A percentile compares a stretch with the other conserved stretches of the same genome.
phyloP scores from a whole-genome alignment of 1,139 yeast genomes.

The Scheffersomyces quercinus region DNA sequence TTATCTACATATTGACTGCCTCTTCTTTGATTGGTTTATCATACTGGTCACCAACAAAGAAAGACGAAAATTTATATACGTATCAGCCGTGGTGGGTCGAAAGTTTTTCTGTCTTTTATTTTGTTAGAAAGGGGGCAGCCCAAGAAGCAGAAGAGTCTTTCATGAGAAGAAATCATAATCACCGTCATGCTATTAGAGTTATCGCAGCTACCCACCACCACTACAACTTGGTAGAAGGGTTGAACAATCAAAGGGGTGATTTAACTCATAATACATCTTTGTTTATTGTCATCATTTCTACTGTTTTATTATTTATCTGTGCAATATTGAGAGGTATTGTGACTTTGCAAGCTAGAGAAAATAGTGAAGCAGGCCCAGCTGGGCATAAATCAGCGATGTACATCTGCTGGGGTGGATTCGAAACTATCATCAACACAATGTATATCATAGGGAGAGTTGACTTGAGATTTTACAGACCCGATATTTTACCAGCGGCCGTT shows the following conservation, averaged over 20 bases:
- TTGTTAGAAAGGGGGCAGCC: slow-evolving; percentile 50
- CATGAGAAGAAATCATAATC: slow-evolving; percentile 48
- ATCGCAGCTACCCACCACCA: slow-evolving; percentile 50
- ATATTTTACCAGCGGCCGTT: slow-evolving; percentile 44
- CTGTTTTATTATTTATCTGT: slow-evolving; percentile 55
- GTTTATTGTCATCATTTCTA: slow-evolving; percentile 48
- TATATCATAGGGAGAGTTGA: slow-evolving; percentile 68
- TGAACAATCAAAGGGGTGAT: slow-evolving; percentile 44
- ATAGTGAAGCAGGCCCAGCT: slow-evolving; percentile 18
- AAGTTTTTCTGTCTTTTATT: slow-evolving; percentile 56
- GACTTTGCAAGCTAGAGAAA: slow-evolving; percentile 38
- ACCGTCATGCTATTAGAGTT: slow-evolving; percentile 52
- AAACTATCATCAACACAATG: slow-evolving; percentile 53
- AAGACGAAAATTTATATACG: slow-evolving; percentile 55
- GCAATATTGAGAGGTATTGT: slow-evolving; percentile 61
- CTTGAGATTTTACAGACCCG: slow-evolving; percentile 79
- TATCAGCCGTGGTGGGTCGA: slow-evolving; percentile 84
- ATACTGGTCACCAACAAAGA: slow-evolving; percentile 55
- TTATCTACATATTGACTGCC: slow-evolving; percentile 61
- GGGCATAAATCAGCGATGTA: slow-evolving; percentile 58
- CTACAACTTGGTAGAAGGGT: slow-evolving; percentile 45
- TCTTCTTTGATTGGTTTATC: slow-evolving; percentile 51
- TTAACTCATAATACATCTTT: slow-evolving; percentile 52
- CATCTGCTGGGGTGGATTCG: slow-evolving; percentile 66
- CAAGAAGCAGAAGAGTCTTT: slow-evolving; percentile 51